phyloP scores from a whole-genome alignment of 768 basidiomycete species.

The Hericium rajendrae region DNA sequence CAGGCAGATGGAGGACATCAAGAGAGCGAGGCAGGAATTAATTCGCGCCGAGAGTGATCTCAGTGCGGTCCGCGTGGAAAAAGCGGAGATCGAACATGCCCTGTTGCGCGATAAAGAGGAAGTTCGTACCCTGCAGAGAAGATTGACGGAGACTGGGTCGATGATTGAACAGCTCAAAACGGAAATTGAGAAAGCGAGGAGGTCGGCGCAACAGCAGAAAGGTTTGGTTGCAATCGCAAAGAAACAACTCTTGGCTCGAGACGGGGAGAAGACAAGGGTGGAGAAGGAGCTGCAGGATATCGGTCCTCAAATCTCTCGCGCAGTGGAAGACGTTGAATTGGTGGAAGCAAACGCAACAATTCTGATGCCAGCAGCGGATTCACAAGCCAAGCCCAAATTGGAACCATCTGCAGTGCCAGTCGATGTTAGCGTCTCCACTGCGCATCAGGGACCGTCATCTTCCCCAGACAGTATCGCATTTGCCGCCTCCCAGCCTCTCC shows the following conservation, averaged over 20 bases:
- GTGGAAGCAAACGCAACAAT: conserved; percentile 38
- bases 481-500: conserved; percentile 67
- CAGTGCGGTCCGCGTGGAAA: conserved; percentile 80
- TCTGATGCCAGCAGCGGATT: conserved; percentile 25
- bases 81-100: conserved; percentile 80
- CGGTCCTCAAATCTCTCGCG: conserved; percentile 21
- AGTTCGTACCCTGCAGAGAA: conserved; percentile 71
- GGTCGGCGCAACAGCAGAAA: conserved; percentile 93
- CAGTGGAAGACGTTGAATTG: too few relatives aligned
- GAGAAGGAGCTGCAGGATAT: conserved; percentile 66
- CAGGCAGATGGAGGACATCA: conserved; percentile 61
- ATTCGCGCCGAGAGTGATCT: conserved; percentile 90
- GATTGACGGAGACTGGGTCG: conserved; percentile 71
- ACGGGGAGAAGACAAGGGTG: conserved; percentile 60
- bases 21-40: conserved; percentile 63
- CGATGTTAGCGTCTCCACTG: conserved; percentile 24
- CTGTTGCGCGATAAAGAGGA: conserved; percentile 93
- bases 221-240: conserved; percentile 89
- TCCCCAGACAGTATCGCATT: conserved; percentile 35
- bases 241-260: conserved; percentile 85
- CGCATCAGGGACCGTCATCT: conserved; percentile 15
- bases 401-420: conserved; percentile 15
- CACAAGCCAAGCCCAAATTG: conserved; percentile 40
- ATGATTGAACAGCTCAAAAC: conserved; percentile 62
- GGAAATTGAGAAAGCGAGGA: conserved; percentile 81